Percentiles rank a stretch among this genome's conserved stretches.
Conservation (phyloP, 345 rosid genomes). For the Populus deltoides region DNA sequence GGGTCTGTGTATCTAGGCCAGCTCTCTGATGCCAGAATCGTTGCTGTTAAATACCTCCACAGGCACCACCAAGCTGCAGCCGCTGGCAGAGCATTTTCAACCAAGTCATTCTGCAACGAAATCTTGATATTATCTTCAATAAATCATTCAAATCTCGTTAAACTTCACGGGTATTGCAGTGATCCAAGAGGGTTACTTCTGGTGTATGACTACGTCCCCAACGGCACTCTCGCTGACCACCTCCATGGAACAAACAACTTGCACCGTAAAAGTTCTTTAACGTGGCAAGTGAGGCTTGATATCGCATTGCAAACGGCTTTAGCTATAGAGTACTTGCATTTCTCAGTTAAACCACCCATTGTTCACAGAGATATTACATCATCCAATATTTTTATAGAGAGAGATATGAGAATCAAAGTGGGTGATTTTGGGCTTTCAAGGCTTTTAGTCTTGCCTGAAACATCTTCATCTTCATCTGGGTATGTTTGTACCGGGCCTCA, state of each 20-base stretch:
- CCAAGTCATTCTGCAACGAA: conserved; percentile 87
- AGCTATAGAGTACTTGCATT: conserved; percentile 78
- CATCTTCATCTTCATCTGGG: conserved; percentile 44
- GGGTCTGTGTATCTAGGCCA: conserved; percentile 82
- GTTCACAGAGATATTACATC: conserved; percentile 88
- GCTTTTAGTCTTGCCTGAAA: conserved; percentile 50
- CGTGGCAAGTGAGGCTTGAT: conserved; percentile 76
- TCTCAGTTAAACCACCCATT: conserved; percentile 56
- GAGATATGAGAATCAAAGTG: conserved; percentile 76
- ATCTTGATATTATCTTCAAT: conserved; percentile 82
- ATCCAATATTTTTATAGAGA: conserved; percentile 79
- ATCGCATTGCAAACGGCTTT: conserved; percentile 72
- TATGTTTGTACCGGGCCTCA: conserved; percentile 93
- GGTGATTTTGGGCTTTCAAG: conserved; percentile 89
- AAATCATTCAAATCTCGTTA: conserved; percentile 78
- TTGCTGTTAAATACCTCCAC: conserved; percentile 88
- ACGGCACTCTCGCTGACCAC: conserved; percentile 89
- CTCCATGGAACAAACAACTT: conserved; percentile 55
- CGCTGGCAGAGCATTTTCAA: conserved; percentile 51
- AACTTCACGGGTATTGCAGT: conserved; percentile 90
- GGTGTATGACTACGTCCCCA: conserved; percentile 78
- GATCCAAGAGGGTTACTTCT: conserved; percentile 92
- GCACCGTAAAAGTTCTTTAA: conserved; percentile 29
- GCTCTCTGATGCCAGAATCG: conserved; percentile 63
- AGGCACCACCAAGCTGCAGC: conserved; percentile 45